Base-by-base conservation (phyloP, 495 filamentous ascomycete species). In the Trichoderma erinaceum region DNA sequence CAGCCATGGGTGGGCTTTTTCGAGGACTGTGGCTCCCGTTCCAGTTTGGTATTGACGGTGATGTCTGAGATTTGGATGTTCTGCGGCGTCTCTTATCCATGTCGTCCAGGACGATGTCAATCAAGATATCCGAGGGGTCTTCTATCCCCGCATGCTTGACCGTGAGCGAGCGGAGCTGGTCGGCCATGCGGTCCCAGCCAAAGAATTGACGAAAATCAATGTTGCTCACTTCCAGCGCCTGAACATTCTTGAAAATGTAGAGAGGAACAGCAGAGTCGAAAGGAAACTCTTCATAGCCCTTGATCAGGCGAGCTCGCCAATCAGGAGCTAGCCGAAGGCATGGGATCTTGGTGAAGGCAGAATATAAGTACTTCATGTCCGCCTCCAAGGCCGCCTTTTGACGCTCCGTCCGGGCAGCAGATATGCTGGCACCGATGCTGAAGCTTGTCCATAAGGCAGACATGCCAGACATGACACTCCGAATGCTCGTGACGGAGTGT, bases 211-310 rank as follows among this genome's bases (percentile, higher is more conserved):
- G 88, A 74, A 96, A 96, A 78, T 98, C 95, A 74, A 97, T 88
- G 75, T 97, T 93, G 77, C 88, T 92, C 56, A 99, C 92, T 78
- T 98, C 95, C 71, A 99, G 82, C 12, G 90, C 88, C 77, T 92
- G 92, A 64, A 97, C 78, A 73, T 98, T 99, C 81, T 99, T 98
- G 84, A 99, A 98, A 32, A 90, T 89, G 75, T 92, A 88, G 13
- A 98, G 80, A 21, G 95, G 95, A 32, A 99, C 95, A n/a, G 95
- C 95, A 48, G 92, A 95, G 75, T 99, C 95, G 76, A 99, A 97
- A 4, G 95, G 95, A 73, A 99, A 99, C 74, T 97, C 95, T 77
- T 99, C 95, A 74, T 93, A 98, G 41, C 93, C 94, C 68, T 88
- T 85, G 70, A 99, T 96, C 72, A 97, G 78, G 52, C 89, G 87